Conservation (phyloP, 2,329 filamentous ascomycete species). For the Colletotrichum orchidophilum region DNA sequence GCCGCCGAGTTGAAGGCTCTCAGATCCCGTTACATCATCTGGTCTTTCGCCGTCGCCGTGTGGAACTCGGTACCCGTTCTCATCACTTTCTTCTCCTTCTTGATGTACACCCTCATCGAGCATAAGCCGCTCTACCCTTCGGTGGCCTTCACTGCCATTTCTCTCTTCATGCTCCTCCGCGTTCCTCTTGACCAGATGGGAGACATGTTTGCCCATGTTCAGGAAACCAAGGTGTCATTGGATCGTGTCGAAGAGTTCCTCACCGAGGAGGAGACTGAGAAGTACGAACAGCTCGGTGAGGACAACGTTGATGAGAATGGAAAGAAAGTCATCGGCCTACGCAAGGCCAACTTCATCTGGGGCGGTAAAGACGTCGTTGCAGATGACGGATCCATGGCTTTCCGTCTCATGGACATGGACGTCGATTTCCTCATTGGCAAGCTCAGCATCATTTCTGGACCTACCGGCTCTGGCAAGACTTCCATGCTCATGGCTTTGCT, state of each 20-base stretch:
- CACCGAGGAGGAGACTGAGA: constrained; percentile 93
- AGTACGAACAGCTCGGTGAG: constrained; percentile 84
- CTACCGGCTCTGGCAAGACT: constrained; percentile 95
- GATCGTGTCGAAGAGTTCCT: constrained; percentile 97
- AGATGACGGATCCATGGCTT: constrained; percentile 75
- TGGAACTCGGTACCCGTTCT: constrained; percentile 97
- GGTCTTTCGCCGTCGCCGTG: constrained; percentile 89
- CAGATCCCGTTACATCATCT: constrained; percentile 86
- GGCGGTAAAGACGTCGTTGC: constrained; percentile 72
- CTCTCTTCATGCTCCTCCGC: constrained; percentile 91
- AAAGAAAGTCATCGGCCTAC: constrained; percentile 82
- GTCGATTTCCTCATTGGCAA: constrained; percentile 85
- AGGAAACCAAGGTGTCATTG: constrained; percentile 96
- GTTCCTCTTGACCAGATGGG: constrained; percentile 95
- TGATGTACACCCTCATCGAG: constrained; percentile 91
- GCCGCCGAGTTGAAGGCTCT: constrained; percentile 80
- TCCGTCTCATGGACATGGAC: constrained; percentile 84
- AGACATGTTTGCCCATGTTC: constrained; percentile 98
- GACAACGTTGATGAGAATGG: constrained; percentile 75
- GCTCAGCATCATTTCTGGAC: constrained; percentile 91
- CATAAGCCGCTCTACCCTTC: constrained; percentile 90
- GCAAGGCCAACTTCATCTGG: constrained; percentile 89
- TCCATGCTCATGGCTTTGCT: constrained; percentile 95
- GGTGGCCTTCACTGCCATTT: constrained; percentile 94
- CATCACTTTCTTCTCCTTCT: constrained; percentile 96